Evolutionary conservation across 2,329 filamentous ascomycete genomes (phyloP), one percentile per base, ranked within the genome.

Genomic region (Cadophora sp.): DNA sequence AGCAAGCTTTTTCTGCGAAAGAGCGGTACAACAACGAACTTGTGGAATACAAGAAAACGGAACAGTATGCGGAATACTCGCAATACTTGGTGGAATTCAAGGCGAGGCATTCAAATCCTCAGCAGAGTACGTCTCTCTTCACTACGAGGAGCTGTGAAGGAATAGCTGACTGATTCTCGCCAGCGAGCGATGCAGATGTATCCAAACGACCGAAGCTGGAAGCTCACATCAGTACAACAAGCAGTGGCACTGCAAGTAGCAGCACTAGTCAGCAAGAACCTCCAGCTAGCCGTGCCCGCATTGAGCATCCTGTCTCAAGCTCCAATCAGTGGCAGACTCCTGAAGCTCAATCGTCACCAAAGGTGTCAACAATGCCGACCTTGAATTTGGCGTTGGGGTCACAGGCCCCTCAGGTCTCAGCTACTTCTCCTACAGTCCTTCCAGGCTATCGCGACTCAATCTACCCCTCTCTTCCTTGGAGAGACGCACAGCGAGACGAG

Each of bases 41-140:
- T 69, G 82, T 85, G 58, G 87, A 91, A 72, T 95, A 95, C 78
- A 94, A 94, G 77, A 93, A 93, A 79, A 94, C 92, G 0, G 76
- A 85, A 7, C 84, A 90, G 61, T 93, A 89, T 76, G 86, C 84
- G 66, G 85, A 88, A 62, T 94, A 95, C 72, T 83, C 86, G 68
- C 84, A 87, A 53, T 96, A 96, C 76, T 81, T 95, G 26, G 85
- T 87, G 37, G 92, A 94, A 0, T 95, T 96, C 81, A 94, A 91
- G 76, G 87, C 89, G 59, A 91, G 91, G 76, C 90, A 94, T 75
- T 81, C 85, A 29, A 83, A 82, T 66, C 83, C 86, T 58, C 80
- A 81, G 63, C 85, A 87, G 84, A 85, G 87, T 88, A 79, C 29
- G 71, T 70, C 27, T 31, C 24, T 16, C n/a, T n/a, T 16, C 4